Percentiles rank a stretch among this genome's conserved stretches.
phyloP scores from a whole-genome alignment of 2,329 filamentous ascomycete genomes.

The Pseudogymnoascus sp. region DNA sequence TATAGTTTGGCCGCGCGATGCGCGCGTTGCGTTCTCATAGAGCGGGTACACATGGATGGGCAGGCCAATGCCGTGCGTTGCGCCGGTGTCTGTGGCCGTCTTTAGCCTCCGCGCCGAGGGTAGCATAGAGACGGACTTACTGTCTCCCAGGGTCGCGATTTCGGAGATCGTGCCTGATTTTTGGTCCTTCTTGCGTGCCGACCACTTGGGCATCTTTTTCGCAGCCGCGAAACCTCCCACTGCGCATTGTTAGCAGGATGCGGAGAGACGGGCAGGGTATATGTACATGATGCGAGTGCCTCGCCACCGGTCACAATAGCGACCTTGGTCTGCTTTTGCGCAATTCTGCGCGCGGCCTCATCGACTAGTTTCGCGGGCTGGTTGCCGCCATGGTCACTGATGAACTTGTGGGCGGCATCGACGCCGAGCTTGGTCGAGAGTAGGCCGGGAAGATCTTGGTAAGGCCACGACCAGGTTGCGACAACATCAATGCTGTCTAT shows the following conservation, averaged over 20 bases:
- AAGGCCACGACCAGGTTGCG: constrained; percentile 60
- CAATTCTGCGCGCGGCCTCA: constrained; percentile 51
- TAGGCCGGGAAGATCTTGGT: constrained; percentile 49
- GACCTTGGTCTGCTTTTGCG: constrained; percentile 45
- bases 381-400: constrained; percentile 56
- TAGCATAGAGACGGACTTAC: constrained; percentile 26
- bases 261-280: constrained; percentile 24
- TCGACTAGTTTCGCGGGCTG: constrained; percentile 57
- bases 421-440: constrained; percentile 44
- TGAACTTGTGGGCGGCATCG: constrained; percentile 39
- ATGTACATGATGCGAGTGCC: constrained; percentile 50
- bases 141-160: constrained; percentile 35
- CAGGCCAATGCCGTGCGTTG: constrained; percentile 50
- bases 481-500: constrained; percentile 56
- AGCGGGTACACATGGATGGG: constrained; percentile 63
- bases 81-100: constrained; percentile 41
- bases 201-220: constrained; percentile 55
- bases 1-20: constrained; percentile 46
- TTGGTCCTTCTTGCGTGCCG: constrained; percentile 38
- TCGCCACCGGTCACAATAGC: constrained; percentile 58
- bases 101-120: constrained; percentile 12
- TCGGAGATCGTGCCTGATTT: constrained; percentile 45
- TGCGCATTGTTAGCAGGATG: constrained; percentile 28
- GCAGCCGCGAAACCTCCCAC: constrained; percentile 46
- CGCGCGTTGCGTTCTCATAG: constrained; percentile 58